These are phyloP conservation scores for Ascochyta rabiei DNA, from an alignment of 2,329 filamentous ascomycete species.

Conservation along the genomic window DNA sequence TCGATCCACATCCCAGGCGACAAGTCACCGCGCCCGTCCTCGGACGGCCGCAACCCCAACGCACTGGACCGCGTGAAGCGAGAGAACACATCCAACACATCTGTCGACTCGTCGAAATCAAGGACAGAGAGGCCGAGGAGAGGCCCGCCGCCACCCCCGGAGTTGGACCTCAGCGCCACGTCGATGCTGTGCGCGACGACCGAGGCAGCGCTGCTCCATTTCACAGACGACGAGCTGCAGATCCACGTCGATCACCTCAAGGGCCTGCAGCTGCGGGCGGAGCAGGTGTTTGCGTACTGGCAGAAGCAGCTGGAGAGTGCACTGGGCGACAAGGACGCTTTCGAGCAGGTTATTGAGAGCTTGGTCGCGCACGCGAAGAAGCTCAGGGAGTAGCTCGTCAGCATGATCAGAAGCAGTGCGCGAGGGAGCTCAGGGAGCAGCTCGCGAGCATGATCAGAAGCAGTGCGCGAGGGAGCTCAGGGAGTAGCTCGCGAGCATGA, in stretches of 20 bases:
- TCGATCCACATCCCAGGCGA: slow-evolving; percentile 63
- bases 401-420: too few relatives aligned
- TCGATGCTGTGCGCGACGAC: slow-evolving; percentile 82
- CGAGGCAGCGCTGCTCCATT: slow-evolving; percentile 77
- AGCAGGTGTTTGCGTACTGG: slow-evolving; percentile 86
- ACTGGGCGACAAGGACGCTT: slow-evolving; percentile 87
- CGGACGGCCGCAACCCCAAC: slow-evolving; percentile 47
- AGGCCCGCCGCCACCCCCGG: slow-evolving; percentile 71
- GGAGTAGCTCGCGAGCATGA: slow-evolving; percentile 59
- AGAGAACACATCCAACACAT: slow-evolving; percentile 47
- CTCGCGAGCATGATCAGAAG: too few relatives aligned
- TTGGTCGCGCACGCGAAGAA: slow-evolving; percentile 89
- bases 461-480: slow-evolving; percentile 81
- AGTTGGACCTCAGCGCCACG: slow-evolving; percentile 79
- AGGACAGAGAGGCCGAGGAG: slow-evolving; percentile 53
- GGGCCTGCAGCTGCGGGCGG: slow-evolving; percentile 72
- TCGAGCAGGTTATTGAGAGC: slow-evolving; percentile 97
- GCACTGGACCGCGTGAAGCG: slow-evolving; percentile 48
- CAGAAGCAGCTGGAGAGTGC: slow-evolving; percentile 83
- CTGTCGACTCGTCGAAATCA: slow-evolving; percentile 46
- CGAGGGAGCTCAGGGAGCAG: slow-evolving; percentile 76
- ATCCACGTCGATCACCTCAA: slow-evolving; percentile 73
- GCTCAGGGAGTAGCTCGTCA: slow-evolving; percentile 66
- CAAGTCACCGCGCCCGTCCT: slow-evolving; percentile 46
- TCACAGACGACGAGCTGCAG: slow-evolving; percentile 77